A percentile compares a stretch with the other conserved stretches of the same genome.
Evolutionary conservation across 371 early-diverging fungal species (phyloP).

Genomic region (Syncephalastrum racemosum): DNA sequence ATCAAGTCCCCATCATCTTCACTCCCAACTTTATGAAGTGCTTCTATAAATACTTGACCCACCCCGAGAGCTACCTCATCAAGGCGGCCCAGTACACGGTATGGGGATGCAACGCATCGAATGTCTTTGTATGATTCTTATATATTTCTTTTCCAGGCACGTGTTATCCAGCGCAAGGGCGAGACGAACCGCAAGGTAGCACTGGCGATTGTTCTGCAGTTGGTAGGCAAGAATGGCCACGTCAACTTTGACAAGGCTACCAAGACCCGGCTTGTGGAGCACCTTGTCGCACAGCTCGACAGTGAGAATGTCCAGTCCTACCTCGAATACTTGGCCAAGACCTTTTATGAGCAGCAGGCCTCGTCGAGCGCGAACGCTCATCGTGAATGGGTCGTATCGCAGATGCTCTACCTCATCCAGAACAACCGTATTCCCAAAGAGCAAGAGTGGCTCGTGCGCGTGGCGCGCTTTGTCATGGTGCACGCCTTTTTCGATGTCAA

Average conservation of each 20-base stretch:
- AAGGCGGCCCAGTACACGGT: constrained; percentile 77
- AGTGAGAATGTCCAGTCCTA: constrained; percentile 68
- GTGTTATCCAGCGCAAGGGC: constrained; percentile 50
- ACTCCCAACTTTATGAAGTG: constrained; percentile 81
- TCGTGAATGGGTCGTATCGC: constrained; percentile 80
- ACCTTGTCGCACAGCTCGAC: constrained; percentile 70
- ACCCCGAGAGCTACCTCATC: constrained; percentile 70
- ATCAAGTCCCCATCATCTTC: constrained; percentile 74
- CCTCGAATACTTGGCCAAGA: constrained; percentile 66
- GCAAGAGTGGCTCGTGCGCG: constrained; percentile 63
- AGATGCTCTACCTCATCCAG: constrained; percentile 73
- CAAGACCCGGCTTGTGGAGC: constrained; percentile 75
- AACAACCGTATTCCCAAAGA: constrained; percentile 72
- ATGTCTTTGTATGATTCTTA: neutral
- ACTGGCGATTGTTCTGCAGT: constrained; percentile 69
- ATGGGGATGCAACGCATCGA: constrained; percentile 19
- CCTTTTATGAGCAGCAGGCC: constrained; percentile 49
- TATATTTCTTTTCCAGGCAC: constrained; percentile 38
- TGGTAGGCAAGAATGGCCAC: constrained; percentile 68
- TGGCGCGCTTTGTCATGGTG: constrained; percentile 68
- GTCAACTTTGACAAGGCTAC: constrained; percentile 76
- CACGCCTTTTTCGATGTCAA: constrained; percentile 73
- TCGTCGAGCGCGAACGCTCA: constrained; percentile 25
- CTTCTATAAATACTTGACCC: constrained; percentile 81
- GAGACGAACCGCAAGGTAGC: constrained; percentile 41